These are phyloP conservation scores for Carex cristatella DNA, from an alignment of 176 grass and related monocot species.

Conservation along the genomic window DNA sequence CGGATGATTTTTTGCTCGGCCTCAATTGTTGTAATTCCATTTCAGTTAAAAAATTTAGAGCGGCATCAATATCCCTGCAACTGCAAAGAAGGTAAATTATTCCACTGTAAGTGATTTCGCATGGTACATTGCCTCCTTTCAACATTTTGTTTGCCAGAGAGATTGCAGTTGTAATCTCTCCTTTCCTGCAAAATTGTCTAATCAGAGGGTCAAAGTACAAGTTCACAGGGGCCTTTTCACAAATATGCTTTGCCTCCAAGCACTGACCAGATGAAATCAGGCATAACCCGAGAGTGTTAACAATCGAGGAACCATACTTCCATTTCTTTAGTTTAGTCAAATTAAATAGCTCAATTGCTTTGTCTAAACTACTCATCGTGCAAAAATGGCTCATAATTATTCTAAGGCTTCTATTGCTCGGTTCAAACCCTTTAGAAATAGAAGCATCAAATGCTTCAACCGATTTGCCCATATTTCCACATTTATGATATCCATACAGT, in stretches of 20 bases:
- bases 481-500: conserved; percentile 70
- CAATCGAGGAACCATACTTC: conserved; percentile 58
- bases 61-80: conserved; percentile 49
- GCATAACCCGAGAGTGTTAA: conserved; percentile 30
- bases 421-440: conserved; percentile 52
- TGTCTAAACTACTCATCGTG: conserved; percentile 43
- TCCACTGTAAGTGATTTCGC: conserved; percentile 57
- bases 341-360: conserved; percentile 63
- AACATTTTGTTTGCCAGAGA: conserved; percentile 66
- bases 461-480: conserved; percentile 41
- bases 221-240: conserved; percentile 23
- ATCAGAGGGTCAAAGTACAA: conserved; percentile 47
- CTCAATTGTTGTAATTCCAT: conserved; percentile 53
- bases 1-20: conserved; percentile 39
- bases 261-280: conserved; percentile 51
- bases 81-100: conserved; percentile 40
- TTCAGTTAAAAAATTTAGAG: conserved; percentile 62
- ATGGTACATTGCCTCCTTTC: conserved; percentile 52
- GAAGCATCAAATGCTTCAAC: conserved; percentile 57
- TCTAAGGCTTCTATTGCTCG: conserved; percentile 83
- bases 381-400: conserved; percentile 60
- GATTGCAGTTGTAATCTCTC: conserved; percentile 52
- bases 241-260: conserved; percentile 62
- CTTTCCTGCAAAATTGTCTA: conserved; percentile 49
- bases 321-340: conserved; percentile 47